Base-by-base conservation (phyloP, 345 rosid species). In the Linum tenue region DNA sequence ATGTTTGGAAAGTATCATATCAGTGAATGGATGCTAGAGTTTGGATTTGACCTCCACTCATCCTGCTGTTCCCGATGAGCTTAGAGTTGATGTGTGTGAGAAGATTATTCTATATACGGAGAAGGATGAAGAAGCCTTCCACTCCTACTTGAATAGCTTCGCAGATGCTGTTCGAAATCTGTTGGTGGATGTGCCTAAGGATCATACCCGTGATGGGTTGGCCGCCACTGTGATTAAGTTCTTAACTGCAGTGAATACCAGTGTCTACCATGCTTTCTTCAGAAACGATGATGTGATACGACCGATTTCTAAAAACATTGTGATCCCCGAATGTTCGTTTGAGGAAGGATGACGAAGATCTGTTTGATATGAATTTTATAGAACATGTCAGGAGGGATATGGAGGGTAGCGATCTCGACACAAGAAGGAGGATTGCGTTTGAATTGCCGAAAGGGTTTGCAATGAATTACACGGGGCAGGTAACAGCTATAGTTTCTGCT, bases 401-500 rank as follows among this genome's bases (percentile, higher is more conserved):
- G 99, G 99, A 95, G 72, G 97, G 99, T 51, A 95, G 99, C 68
- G 99, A 95, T 78, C 79, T 87, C 72, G 99, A 95, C 39, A 95
- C 99, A 4, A 85, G 94, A 73, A 91, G 99, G 78, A 91, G 99
- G 75, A 95, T 95, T 67, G 97, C 97, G 0, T 95, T 97, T 68
- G 99, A 95, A 65, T 75, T 95, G 67, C 88, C 91, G 35, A 95
- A 95, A 73, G 99, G 99, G 38, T 86, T 95, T 71, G 97, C 92
- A 1, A 67, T 90, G 8, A 86, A 91, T 78, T 91, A 91, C 78
- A 88, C 81, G 79, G 69, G 71, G 60, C 87, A 77, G 57, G 95
- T 90, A 41, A 91, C 79, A 3, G 81, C 72, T 59, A 81, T 83
- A 37, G 85, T 91, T 70, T 83, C 99, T 65, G 77, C 79, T 67